phyloP scores from a whole-genome alignment of 108 stramenopile genomes.

The Skeletonema costatum region DNA sequence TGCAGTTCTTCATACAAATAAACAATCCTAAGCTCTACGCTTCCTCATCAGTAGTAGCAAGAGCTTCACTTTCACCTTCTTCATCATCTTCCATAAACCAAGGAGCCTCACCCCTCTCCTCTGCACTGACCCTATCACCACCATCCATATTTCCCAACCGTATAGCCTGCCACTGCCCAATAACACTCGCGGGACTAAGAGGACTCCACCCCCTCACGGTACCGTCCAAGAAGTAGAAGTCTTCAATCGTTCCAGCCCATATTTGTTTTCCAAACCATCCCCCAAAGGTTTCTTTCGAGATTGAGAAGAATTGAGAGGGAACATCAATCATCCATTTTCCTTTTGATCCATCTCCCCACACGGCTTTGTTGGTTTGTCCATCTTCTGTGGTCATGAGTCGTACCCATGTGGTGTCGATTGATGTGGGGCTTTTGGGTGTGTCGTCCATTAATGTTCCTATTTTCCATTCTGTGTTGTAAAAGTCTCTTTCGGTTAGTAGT shows the following conservation, averaged over 20 bases:
- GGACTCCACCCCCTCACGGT: slow-evolving; percentile 86
- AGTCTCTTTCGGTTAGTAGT: slow-evolving; percentile 73
- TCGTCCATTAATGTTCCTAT: slow-evolving; percentile 72
- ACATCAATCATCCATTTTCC: slow-evolving; percentile 82
- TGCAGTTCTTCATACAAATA: too few species aligned
- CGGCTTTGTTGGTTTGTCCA: slow-evolving; percentile 64
- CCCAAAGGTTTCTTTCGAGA: slow-evolving; percentile 62
- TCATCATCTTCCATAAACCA: slow-evolving; percentile 67
- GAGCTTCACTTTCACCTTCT: slow-evolving; percentile 4
- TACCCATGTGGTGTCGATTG: slow-evolving; percentile 83
- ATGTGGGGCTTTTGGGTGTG: slow-evolving; percentile 29
- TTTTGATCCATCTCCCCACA: slow-evolving; percentile 72
- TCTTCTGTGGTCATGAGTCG: slow-evolving; percentile 64
- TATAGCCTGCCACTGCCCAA: slow-evolving; percentile 85
- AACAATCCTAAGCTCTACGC: too few species aligned
- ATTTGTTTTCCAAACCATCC: slow-evolving; percentile 72
- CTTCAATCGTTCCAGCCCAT: slow-evolving; percentile 81
- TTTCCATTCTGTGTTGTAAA: slow-evolving; percentile 80
- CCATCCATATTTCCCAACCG: slow-evolving; percentile 58
- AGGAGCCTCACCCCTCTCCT: slow-evolving; percentile 79
- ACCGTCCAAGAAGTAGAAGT: slow-evolving; percentile 82
- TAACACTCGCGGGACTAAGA: slow-evolving; percentile 63
- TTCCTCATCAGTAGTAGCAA: neutral
- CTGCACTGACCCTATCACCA: slow-evolving; percentile 57
- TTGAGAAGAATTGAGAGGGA: slow-evolving; percentile 74